A percentile compares a stretch with the other conserved stretches of the same genome.
These are phyloP conservation scores for Euphrasia arctica DNA, from an alignment of 305 asterid genomes.

Conservation along the genomic window DNA sequence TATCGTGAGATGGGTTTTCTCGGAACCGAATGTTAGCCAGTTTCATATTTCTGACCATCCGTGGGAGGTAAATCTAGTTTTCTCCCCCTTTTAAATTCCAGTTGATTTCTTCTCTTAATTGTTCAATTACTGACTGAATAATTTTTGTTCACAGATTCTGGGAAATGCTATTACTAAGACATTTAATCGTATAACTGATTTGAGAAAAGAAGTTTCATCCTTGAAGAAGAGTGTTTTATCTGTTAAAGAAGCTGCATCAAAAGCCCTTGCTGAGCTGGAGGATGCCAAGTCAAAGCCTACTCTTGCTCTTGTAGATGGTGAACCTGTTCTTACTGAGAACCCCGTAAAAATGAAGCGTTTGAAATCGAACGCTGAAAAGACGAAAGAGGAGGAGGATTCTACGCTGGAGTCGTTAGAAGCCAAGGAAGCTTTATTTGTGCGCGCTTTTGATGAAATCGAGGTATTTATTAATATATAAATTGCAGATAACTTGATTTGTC, in stretches of 20 bases:
- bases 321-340: slow-evolving; percentile 92
- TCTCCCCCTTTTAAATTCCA: background rate
- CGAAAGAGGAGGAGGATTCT: slow-evolving; percentile 68
- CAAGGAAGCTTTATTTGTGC: slow-evolving; percentile 83
- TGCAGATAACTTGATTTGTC: background rate
- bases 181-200: slow-evolving; percentile 83
- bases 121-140: slow-evolving; percentile 23
- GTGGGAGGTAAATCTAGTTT: slow-evolving; percentile 72
- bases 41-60: slow-evolving; percentile 90
- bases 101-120: slow-evolving; percentile 8
- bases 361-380: slow-evolving; percentile 64
- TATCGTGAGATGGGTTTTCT: slow-evolving; percentile 95
- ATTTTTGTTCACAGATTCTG: slow-evolving; percentile 52
- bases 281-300: slow-evolving; percentile 75
- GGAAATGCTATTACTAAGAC: slow-evolving; percentile 88
- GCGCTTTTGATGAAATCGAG: slow-evolving; percentile 84
- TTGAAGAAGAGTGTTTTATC: slow-evolving; percentile 55
- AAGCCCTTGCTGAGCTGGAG: slow-evolving; percentile 73
- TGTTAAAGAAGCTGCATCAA: slow-evolving; percentile 65
- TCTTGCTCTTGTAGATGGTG: slow-evolving; percentile 84
- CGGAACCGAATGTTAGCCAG: slow-evolving; percentile 51
- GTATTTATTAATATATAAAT: slow-evolving; percentile 31
- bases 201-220: slow-evolving; percentile 75
- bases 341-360: slow-evolving; percentile 87
- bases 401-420: slow-evolving; percentile 77